Evolutionary conservation across 176 grass and related monocot genomes (phyloP).

Genomic region (Aegilops sharonensis): DNA sequence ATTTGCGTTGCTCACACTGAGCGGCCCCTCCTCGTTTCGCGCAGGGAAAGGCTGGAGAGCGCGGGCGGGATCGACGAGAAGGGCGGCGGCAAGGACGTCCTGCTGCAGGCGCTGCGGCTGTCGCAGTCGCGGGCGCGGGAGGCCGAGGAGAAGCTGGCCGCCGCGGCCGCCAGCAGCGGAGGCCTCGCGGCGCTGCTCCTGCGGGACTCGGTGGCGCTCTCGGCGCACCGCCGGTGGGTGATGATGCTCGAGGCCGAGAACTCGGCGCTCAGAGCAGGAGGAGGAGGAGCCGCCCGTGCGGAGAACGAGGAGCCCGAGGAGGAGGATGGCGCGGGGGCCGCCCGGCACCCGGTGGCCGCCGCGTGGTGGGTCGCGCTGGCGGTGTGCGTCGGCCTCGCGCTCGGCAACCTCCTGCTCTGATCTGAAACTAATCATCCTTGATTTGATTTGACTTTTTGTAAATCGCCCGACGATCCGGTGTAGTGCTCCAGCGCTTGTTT

Average conservation of each 20-base stretch:
- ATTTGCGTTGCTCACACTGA: neutral
- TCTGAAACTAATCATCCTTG: slow-evolving; percentile 10
- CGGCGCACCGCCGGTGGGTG: slow-evolving; percentile 81
- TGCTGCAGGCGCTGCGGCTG: slow-evolving; percentile 72
- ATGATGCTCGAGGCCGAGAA: slow-evolving; percentile 88
- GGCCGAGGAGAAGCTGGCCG: slow-evolving; percentile 60
- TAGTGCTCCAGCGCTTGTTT: neutral
- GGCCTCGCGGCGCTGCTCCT: slow-evolving; percentile 60
- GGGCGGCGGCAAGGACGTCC: neutral
- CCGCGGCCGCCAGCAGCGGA: slow-evolving; percentile 35
- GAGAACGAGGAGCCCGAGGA: neutral
- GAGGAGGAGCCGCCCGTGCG: neutral
- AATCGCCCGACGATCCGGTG: neutral
- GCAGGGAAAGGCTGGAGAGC: slow-evolving; percentile 31
- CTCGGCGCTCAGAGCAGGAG: slow-evolving; percentile 24
- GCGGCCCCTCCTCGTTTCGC: neutral
- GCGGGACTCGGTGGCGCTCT: slow-evolving; percentile 65
- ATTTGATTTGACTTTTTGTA: neutral
- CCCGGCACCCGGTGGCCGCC: neutral
- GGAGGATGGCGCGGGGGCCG: neutral
- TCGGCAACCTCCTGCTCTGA: slow-evolving; percentile 59
- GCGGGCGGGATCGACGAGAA: slow-evolving; percentile 12
- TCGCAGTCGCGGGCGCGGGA: slow-evolving; percentile 96
- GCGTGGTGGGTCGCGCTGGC: slow-evolving; percentile 77
- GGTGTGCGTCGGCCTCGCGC: slow-evolving; percentile 69